Evolutionary conservation across 2,329 filamentous ascomycete species (phyloP), one percentile per base, ranked within the genome.

Genomic region (Curvularia eragrostidis): DNA sequence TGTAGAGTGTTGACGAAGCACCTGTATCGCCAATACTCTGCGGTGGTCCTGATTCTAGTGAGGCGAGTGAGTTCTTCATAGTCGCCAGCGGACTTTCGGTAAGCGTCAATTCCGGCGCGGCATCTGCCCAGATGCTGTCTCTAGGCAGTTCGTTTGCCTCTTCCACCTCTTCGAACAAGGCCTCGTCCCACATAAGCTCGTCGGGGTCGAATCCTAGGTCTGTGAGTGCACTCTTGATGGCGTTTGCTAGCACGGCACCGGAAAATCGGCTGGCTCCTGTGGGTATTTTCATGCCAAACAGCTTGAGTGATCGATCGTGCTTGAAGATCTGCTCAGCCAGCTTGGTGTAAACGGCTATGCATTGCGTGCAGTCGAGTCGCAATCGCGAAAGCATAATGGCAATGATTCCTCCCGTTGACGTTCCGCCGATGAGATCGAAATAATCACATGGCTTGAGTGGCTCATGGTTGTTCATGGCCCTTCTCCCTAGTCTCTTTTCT

Each of bases 111-210:
- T 63, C 62, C 1, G 69, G 67, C 13, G 56, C 36, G 2, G 62
- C 58, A 43, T 76, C 68, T 5, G 68, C 61, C 76, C 76, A 78
- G 9, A 78, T 78, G 43, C 69, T 78, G 48, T 75, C 65, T 3
- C 51, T 53, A 15, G 67, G 67, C 8, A 70, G 52, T 18, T 71
- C 65, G 7, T 48, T 61, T 6, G 46, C 43, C 7, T 75, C 70
- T 21, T 68, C 66, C 7, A 74, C 51, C 48, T 78, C 75, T 59
- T 78, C 74, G 34, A 78, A 78, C 1, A 77, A 59, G 1, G 70
- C 71, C 44, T 77, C 75, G 28, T 78, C 76, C 76, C 76, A 78
- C 75, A 78, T 77, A n/a, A 67, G 52, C 46, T 77, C 75, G 52
- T 78, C 56, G 50, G 75, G 69, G 26, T 67, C 57, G 41, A 74